Conservation (phyloP, 1,284 basidiomycete genomes). For the Meripilus lineatus region DNA sequence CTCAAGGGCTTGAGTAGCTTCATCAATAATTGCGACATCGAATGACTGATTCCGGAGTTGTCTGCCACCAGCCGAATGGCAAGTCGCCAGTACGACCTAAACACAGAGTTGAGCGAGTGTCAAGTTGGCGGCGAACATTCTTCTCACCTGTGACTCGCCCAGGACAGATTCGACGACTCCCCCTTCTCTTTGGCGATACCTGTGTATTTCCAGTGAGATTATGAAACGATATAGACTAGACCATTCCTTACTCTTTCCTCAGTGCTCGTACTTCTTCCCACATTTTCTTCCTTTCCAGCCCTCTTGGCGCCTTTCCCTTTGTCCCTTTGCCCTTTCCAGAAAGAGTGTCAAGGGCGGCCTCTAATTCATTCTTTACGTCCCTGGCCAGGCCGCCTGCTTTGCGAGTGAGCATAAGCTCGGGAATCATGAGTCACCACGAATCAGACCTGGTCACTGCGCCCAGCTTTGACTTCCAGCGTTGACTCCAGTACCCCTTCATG, state of each 20-base stretch:
- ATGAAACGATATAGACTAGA: neutral
- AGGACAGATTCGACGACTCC: conserved; percentile 80
- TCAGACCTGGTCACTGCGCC: conserved; percentile 66
- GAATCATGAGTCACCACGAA: neutral
- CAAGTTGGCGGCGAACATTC: neutral
- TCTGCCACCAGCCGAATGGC: conserved; percentile 83
- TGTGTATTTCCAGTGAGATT: conserved; percentile 24
- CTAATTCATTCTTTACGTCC: conserved; percentile 84
- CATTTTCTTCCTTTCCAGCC: conserved; percentile 77
- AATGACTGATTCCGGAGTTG: conserved; percentile 76
- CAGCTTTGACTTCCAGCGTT: conserved; percentile 87
- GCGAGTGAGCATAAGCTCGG: neutral
- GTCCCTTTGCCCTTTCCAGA: conserved; percentile 77
- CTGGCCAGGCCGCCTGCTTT: conserved; percentile 64
- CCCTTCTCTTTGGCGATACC: conserved; percentile 84
- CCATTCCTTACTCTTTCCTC: conserved; percentile 73
- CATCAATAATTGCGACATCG: conserved; percentile 93
- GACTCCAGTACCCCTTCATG: conserved; percentile 62
- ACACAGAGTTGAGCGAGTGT: too few relatives aligned
- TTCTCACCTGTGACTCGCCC: conserved; percentile 62
- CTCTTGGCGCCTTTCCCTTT: conserved; percentile 66
- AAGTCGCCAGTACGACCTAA: conserved; percentile 87
- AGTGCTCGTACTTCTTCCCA: conserved; percentile 92
- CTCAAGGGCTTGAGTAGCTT: conserved; percentile 96
- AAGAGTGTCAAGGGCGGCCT: conserved; percentile 60